These are phyloP conservation scores for Leptomonas seymouri DNA, from an alignment of 208 protist genomes.

Conservation along the genomic window DNA sequence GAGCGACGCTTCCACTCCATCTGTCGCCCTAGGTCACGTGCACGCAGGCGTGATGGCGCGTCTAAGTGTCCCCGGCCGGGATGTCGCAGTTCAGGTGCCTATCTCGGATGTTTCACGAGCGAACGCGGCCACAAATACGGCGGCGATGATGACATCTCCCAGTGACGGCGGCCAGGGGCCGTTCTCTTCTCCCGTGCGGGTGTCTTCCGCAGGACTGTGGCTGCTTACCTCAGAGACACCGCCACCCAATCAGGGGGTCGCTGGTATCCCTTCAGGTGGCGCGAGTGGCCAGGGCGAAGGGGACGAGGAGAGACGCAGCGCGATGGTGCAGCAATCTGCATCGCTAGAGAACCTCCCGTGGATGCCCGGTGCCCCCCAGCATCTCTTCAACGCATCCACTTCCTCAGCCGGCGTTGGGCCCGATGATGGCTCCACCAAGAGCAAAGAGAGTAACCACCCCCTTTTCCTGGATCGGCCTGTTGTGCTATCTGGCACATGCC, in stretches of 20 bases:
- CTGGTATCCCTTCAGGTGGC: not conserved
- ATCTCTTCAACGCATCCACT: not conserved
- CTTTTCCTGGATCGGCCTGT: not conserved
- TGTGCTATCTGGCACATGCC: constrained; percentile 11
- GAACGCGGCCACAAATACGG: not conserved
- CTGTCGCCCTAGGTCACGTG: not conserved
- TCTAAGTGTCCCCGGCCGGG: not conserved
- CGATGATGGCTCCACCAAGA: not conserved
- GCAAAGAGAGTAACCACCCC: not conserved
- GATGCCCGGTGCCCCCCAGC: not conserved
- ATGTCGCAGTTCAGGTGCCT: constrained; percentile 10
- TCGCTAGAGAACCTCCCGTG: not conserved
- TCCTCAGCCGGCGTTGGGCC: not conserved
- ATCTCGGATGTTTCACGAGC: not conserved
- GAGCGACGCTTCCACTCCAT: not conserved
- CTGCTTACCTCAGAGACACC: not conserved
- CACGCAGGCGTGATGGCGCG: constrained; percentile 11
- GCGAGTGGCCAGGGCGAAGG: not conserved
- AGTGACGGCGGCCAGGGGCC: not conserved
- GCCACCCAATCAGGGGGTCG: not conserved
- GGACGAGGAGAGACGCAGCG: not conserved
- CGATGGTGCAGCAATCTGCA: not conserved
- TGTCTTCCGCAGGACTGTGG: not conserved
- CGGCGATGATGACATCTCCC: not conserved
- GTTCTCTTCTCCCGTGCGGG: not conserved